Percentiles rank a stretch among this genome's conserved stretches.
Evolutionary conservation across 805 yeast genomes (phyloP).

Genomic region (Metschnikowia kunwiensis): DNA sequence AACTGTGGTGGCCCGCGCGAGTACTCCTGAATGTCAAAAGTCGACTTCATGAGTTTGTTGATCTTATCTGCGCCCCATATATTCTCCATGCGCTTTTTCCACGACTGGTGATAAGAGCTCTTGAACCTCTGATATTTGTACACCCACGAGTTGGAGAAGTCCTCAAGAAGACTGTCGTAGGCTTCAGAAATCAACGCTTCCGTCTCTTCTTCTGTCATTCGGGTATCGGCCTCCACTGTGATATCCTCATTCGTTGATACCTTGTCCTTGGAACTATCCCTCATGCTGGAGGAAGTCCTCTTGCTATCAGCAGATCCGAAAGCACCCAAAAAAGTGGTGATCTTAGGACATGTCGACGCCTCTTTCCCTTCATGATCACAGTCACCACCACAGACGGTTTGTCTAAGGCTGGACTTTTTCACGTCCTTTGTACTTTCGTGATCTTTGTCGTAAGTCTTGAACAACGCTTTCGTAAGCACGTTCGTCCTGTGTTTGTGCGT

Average conservation of each 20-base stretch:
- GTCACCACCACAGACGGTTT: too few relatives aligned
- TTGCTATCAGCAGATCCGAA: too few relatives aligned
- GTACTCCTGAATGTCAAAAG: slow-evolving; percentile 35
- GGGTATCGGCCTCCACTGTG: not conserved
- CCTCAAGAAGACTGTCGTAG: slow-evolving; percentile 22
- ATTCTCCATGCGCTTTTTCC: slow-evolving; percentile 25
- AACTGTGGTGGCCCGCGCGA: slow-evolving; percentile 33
- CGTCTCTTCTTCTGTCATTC: slow-evolving; percentile 24
- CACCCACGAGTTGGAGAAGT: slow-evolving; percentile 36
- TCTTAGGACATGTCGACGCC: too few relatives aligned
- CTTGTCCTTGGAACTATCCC: too few relatives aligned
- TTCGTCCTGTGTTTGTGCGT: slow-evolving; percentile 2
- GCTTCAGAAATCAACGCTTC: slow-evolving; percentile 27
- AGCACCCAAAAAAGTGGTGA: too few relatives aligned
- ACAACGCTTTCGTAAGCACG: slow-evolving; percentile 8
- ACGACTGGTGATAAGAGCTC: slow-evolving; percentile 20
- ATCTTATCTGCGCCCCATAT: slow-evolving; percentile 38
- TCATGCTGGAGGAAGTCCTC: too few relatives aligned
- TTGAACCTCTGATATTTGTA: slow-evolving; percentile 28
- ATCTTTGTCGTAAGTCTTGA: slow-evolving; percentile 2
- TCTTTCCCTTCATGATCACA: too few relatives aligned
- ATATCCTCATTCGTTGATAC: too few relatives aligned
- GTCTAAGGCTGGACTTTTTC: slow-evolving; percentile 1
- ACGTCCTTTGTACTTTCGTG: slow-evolving; percentile 1
- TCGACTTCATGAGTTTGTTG: slow-evolving; percentile 27